Percentiles rank a stretch among this genome's conserved stretches.
phyloP scores from a whole-genome alignment of 306 rosid genomes.

The Neltuma alba region DNA sequence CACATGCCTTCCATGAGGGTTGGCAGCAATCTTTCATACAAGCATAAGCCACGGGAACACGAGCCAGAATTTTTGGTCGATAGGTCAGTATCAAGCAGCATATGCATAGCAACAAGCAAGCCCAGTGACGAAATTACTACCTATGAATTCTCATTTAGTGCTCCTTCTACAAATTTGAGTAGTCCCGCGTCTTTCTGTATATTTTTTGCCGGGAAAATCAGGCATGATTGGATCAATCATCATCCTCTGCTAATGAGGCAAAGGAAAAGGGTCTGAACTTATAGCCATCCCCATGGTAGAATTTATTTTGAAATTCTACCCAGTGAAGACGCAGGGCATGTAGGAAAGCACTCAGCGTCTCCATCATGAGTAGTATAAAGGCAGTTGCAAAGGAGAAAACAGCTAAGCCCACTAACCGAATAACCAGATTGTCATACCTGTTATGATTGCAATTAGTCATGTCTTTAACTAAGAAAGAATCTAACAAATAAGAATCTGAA shows the following conservation, averaged over 20 bases:
- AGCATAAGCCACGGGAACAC: constrained; percentile 44
- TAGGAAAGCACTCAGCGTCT: constrained; percentile 90
- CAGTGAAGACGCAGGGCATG: constrained; percentile 96
- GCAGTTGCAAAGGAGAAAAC: constrained; percentile 96
- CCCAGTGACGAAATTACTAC: constrained; percentile 19
- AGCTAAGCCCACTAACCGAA: constrained; percentile 76
- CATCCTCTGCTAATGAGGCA: constrained; percentile 68
- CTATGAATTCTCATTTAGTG: constrained; percentile 26
- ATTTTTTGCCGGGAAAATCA: constrained; percentile 34
- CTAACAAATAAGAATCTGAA: not conserved
- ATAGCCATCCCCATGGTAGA: constrained; percentile 85
- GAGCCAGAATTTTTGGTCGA: constrained; percentile 35
- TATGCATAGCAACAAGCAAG: constrained; percentile 17
- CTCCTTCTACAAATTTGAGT: constrained; percentile 24
- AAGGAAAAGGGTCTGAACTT: constrained; percentile 87
- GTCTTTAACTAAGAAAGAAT: constrained; percentile 16
- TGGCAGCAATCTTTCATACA: constrained; percentile 36
- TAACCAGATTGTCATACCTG: constrained; percentile 76
- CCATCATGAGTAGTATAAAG: constrained; percentile 93
- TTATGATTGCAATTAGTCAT: constrained; percentile 28
- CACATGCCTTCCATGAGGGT: constrained; percentile 20
- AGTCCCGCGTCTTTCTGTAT: not conserved
- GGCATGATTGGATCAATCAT: constrained; percentile 49
- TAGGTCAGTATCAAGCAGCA: constrained; percentile 48
- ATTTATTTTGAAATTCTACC: constrained; percentile 90